Conservation (phyloP, 2,329 filamentous ascomycete genomes). For the Bipolaris oryzae region DNA sequence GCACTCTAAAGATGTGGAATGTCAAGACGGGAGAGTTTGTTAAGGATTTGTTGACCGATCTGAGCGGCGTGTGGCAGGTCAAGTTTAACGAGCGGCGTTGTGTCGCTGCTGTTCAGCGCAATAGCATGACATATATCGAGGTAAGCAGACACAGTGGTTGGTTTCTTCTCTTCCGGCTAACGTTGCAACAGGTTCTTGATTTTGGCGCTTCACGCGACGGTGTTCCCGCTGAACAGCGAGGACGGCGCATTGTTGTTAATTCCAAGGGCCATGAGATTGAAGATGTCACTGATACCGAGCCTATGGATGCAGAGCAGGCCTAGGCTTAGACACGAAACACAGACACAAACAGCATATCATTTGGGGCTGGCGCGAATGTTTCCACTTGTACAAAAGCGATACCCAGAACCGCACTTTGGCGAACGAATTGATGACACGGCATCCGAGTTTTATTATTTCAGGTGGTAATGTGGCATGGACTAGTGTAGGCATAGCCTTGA, state of each 20-base stretch:
- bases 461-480: conserved; percentile 6
- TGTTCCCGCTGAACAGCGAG: conserved; percentile 75
- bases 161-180: neutral
- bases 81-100: conserved; percentile 95
- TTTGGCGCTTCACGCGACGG: conserved; percentile 94
- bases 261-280: conserved; percentile 45
- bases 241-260: conserved; percentile 71
- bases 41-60: conserved; percentile 87
- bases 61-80: conserved; percentile 98
- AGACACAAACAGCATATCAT: conserved; percentile 6
- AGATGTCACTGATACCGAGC: conserved; percentile 42
- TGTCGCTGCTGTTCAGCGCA: conserved; percentile 93
- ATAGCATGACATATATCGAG: conserved; percentile 93
- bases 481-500: conserved; percentile 5
- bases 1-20: conserved; percentile 99
- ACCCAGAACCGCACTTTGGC: conserved; percentile 33
- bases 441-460: conserved; percentile 11
- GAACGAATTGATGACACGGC: conserved; percentile 23
- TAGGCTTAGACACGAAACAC: conserved; percentile 7
- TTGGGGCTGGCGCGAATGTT: conserved; percentile 27
- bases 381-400: conserved; percentile 38
- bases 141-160: conserved; percentile 47
- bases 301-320: conserved; percentile 36
- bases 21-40: conserved; percentile 90
- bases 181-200: conserved; percentile 78